These are phyloP conservation scores for Yamadazyma laniorum DNA, from an alignment of 805 yeast species.

Conservation along the genomic window DNA sequence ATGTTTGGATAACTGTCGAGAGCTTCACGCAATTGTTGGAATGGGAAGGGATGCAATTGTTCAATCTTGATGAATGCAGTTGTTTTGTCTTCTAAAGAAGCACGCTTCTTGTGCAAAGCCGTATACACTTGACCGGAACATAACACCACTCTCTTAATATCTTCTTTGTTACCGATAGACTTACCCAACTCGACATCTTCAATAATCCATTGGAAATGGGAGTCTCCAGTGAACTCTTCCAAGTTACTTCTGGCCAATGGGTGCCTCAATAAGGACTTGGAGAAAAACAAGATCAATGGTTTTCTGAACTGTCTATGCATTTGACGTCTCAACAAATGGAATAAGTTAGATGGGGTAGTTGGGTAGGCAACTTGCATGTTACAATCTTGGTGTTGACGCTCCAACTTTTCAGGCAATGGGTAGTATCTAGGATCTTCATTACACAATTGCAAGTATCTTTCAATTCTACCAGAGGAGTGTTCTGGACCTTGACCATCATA, in stretches of 20 bases:
- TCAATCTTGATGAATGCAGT: constrained; percentile 90
- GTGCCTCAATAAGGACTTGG: constrained; percentile 92
- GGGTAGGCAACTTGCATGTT: constrained; percentile 98
- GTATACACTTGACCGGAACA: constrained; percentile 94
- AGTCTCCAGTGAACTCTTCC: constrained; percentile 84
- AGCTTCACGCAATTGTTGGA: constrained; percentile 84
- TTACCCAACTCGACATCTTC: constrained; percentile 88
- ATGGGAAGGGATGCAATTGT: constrained; percentile 99
- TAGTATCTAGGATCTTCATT: constrained; percentile 93
- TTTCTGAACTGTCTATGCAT: constrained; percentile 98
- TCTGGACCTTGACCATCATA: constrained; percentile 99
- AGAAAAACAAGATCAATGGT: constrained; percentile 83
- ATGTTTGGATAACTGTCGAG: constrained; percentile 75
- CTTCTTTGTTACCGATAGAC: constrained; percentile 71
- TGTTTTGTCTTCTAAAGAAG: constrained; percentile 65
- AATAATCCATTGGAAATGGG: constrained; percentile 93
- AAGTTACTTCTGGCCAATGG: constrained; percentile 91
- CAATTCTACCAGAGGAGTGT: constrained; percentile 97
- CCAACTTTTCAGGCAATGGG: constrained; percentile 87
- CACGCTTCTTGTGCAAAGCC: constrained; percentile 87
- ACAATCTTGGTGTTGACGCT: constrained; percentile 98
- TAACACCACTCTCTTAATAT: constrained; percentile 81
- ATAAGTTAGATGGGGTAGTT: constrained; percentile 93
- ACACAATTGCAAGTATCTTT: constrained; percentile 92
- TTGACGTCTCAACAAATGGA: constrained; percentile 97